These are phyloP conservation scores for Claviceps sp. DNA, from an alignment of 2,329 filamentous ascomycete species.

Conservation along the genomic window DNA sequence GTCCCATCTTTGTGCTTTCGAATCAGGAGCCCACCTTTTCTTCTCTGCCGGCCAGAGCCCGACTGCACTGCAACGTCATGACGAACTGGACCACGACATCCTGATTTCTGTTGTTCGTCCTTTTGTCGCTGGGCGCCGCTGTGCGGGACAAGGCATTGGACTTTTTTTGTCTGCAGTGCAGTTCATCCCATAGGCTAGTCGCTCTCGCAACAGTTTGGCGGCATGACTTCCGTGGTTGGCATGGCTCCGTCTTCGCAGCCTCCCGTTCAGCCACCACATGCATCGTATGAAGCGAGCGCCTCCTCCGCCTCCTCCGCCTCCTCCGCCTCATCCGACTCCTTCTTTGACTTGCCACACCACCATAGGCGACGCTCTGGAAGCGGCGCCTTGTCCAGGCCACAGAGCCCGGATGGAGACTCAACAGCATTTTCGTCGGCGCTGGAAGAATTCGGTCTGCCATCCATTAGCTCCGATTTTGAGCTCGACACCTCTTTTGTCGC, in stretches of 20 bases:
- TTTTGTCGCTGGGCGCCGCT: background rate
- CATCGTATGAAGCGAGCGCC: conserved; percentile 2
- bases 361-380: background rate
- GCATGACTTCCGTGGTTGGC: conserved; percentile 5
- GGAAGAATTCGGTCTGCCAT: conserved; percentile 36
- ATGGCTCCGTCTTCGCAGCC: conserved; percentile 4
- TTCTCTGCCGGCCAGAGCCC: conserved; percentile 7
- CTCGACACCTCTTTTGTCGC: conserved; percentile 33
- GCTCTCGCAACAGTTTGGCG: background rate
- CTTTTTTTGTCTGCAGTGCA: background rate
- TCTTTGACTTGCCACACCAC: conserved; percentile 1
- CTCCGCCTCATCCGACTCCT: background rate
- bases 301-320: background rate
- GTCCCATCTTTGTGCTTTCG: background rate
- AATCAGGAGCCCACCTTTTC: background rate
- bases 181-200: background rate
- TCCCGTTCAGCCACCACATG: conserved; percentile 4
- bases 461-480: conserved; percentile 36
- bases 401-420: background rate
- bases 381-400: background rate
- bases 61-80: conserved; percentile 1
- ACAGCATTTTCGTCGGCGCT: conserved; percentile 9
- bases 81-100: background rate
- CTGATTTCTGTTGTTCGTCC: background rate
- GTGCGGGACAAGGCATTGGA: background rate